Conservation (phyloP, 805 yeast species). For the Zygosaccharomyces bisporus region DNA sequence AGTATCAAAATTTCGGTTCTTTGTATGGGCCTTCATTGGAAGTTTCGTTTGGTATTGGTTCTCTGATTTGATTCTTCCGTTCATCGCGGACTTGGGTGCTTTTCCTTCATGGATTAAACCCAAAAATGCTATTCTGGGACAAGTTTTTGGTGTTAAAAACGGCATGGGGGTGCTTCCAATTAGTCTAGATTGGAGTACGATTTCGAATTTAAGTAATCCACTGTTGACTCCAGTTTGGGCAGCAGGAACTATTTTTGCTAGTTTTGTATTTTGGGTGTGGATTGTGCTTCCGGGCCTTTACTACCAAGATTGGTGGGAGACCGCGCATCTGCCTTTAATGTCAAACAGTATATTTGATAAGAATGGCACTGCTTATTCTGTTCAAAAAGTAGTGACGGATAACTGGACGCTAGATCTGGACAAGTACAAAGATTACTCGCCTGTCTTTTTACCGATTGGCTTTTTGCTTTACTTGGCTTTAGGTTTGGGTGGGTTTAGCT, state of each 20-base stretch:
- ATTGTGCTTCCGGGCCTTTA: slow-evolving; percentile 51
- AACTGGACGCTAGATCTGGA: slow-evolving; percentile 42
- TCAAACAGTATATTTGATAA: slow-evolving; percentile 50
- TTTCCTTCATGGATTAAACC: slow-evolving; percentile 5
- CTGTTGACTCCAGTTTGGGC: slow-evolving; percentile 57
- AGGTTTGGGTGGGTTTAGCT: slow-evolving; percentile 56
- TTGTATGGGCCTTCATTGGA: slow-evolving; percentile 39
- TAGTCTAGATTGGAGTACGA: slow-evolving; percentile 60
- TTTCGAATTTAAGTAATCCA: slow-evolving; percentile 50
- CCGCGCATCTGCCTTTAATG: slow-evolving; percentile 57
- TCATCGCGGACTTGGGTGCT: slow-evolving; percentile 54
- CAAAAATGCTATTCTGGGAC: slow-evolving; percentile 39
- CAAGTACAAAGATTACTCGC: slow-evolving; percentile 57
- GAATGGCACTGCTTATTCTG: slow-evolving; percentile 48
- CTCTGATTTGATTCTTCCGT: slow-evolving; percentile 55
- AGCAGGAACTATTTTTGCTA: slow-evolving; percentile 42
- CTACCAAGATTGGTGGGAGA: slow-evolving; percentile 54
- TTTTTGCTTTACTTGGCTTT: slow-evolving; percentile 60
- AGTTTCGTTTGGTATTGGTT: slow-evolving; percentile 56
- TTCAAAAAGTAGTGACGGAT: slow-evolving; percentile 44
- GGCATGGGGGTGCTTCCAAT: slow-evolving; percentile 66
- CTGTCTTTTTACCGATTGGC: slow-evolving; percentile 56
- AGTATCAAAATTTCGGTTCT: slow-evolving; percentile 49
- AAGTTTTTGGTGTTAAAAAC: slow-evolving; percentile 53
- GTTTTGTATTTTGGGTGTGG: slow-evolving; percentile 51